These are phyloP conservation scores for Urtica urens DNA, from an alignment of 306 rosid species.

Conservation along the genomic window DNA sequence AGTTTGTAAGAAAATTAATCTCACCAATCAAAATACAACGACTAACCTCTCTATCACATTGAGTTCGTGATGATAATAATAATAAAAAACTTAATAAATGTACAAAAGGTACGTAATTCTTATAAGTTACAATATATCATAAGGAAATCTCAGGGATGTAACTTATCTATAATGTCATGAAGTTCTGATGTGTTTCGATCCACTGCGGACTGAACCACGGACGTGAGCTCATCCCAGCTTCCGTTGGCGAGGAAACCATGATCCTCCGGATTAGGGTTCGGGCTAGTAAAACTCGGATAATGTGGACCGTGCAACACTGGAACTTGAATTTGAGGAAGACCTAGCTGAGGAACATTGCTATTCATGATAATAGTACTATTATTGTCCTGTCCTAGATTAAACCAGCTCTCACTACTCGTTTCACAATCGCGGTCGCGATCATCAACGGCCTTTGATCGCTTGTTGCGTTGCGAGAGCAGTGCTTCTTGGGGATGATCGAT, in stretches of 20 bases:
- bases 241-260: slow-evolving; percentile 31
- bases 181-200: slow-evolving; percentile 30
- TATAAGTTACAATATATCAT: too few species aligned
- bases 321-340: not conserved
- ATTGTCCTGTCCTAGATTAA: slow-evolving; percentile 9
- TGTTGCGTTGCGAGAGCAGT: not conserved
- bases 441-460: not conserved
- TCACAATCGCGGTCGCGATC: slow-evolving; percentile 16
- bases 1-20: too few species aligned
- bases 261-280: slow-evolving; percentile 26
- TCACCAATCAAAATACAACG: too few species aligned
- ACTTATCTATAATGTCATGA: slow-evolving; percentile 11
- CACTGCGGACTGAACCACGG: slow-evolving; percentile 44
- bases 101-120: not conserved
- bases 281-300: slow-evolving; percentile 18
- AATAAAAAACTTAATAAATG: not conserved
- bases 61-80: too few species aligned
- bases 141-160: slow-evolving; percentile 3
- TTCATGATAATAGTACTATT: too few species aligned
- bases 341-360: not conserved
- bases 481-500: not conserved
- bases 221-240: slow-evolving; percentile 63
- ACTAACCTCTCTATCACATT: too few species aligned
- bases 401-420: slow-evolving; percentile 10
- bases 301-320: slow-evolving; percentile 21